Evolutionary conservation across 2,329 filamentous ascomycete species (phyloP).

Genomic region (Aspergillus texensis): DNA sequence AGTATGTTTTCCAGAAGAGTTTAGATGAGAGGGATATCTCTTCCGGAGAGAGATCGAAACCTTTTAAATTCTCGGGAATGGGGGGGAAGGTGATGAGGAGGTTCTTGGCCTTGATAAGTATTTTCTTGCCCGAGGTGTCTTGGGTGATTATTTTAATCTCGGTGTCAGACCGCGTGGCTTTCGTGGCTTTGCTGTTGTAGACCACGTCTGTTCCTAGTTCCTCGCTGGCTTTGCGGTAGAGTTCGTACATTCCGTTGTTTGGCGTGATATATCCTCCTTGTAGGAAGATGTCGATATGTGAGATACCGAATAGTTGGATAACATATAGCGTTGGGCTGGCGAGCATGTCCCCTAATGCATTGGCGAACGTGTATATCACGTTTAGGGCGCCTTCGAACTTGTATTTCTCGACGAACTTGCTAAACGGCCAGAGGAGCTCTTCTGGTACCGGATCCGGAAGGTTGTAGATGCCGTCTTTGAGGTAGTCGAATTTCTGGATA

Average conservation of each 20-base stretch:
- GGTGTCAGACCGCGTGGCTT: constrained; percentile 19
- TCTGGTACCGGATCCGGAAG: constrained; percentile 37
- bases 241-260: constrained; percentile 19
- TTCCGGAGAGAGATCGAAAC: constrained; percentile 38
- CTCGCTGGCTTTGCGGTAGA: constrained; percentile 26
- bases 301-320: constrained; percentile 17
- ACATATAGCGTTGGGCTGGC: constrained; percentile 15
- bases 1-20: constrained; percentile 44
- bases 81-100: constrained; percentile 45
- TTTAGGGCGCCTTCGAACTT: constrained; percentile 12
- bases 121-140: constrained; percentile 26
- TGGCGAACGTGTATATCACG: constrained; percentile 15
- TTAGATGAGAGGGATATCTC: constrained; percentile 45
- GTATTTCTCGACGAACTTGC: constrained; percentile 21
- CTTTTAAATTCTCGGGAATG: constrained; percentile 34
- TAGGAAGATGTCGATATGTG: constrained; percentile 20
- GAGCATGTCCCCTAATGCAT: constrained; percentile 17
- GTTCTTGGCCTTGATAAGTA: constrained; percentile 38
- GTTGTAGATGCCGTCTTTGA: constrained; percentile 32
- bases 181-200: constrained; percentile 24
- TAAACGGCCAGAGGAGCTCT: constrained; percentile 21
- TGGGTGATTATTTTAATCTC: constrained; percentile 30
- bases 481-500: constrained; percentile 15
- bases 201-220: constrained; percentile 30
- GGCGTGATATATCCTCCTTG: constrained; percentile 21